Conservation (phyloP, 2,329 filamentous ascomycete genomes). For the Aspergillus tanneri region DNA sequence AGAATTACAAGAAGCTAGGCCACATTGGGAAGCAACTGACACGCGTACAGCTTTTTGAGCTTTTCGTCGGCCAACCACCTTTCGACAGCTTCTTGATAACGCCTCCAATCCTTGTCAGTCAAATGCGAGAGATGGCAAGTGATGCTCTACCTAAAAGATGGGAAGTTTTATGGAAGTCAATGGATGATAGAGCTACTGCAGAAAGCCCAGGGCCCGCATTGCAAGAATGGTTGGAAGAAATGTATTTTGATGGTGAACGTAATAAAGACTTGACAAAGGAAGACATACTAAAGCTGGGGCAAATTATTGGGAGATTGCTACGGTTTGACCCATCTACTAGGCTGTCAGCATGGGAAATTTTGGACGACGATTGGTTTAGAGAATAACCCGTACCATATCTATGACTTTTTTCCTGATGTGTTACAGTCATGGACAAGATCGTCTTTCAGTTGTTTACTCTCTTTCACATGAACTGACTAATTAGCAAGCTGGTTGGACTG, state of each 20-base stretch:
- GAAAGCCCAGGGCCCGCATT: slow-evolving; percentile 24
- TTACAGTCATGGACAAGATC: too few relatives aligned
- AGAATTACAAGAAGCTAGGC: neutral
- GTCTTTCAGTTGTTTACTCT: too few relatives aligned
- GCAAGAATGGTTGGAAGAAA: slow-evolving; percentile 40
- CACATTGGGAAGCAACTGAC: slow-evolving; percentile 11
- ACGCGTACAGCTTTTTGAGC: slow-evolving; percentile 37
- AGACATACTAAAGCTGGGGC: slow-evolving; percentile 25
- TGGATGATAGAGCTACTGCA: slow-evolving; percentile 17
- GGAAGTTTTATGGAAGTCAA: slow-evolving; percentile 29
- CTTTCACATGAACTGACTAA: too few relatives aligned
- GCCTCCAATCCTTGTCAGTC: slow-evolving; percentile 30
- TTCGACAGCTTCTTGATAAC: slow-evolving; percentile 41
- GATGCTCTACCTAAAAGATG: slow-evolving; percentile 39
- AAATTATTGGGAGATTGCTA: slow-evolving; percentile 25
- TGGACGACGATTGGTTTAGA: slow-evolving; percentile 28
- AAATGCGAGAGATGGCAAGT: slow-evolving; percentile 39
- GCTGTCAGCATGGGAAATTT: slow-evolving; percentile 25
- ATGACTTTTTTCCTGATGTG: too few relatives aligned
- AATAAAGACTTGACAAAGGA: slow-evolving; percentile 23
- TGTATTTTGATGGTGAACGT: slow-evolving; percentile 37
- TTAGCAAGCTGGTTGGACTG: too few relatives aligned
- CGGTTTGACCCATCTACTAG: slow-evolving; percentile 28
- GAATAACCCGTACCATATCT: too few relatives aligned
- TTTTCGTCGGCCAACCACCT: slow-evolving; percentile 39